Evolutionary conservation across 176 grass and related monocot species (phyloP).

Genomic region (Chloris gayana): DNA sequence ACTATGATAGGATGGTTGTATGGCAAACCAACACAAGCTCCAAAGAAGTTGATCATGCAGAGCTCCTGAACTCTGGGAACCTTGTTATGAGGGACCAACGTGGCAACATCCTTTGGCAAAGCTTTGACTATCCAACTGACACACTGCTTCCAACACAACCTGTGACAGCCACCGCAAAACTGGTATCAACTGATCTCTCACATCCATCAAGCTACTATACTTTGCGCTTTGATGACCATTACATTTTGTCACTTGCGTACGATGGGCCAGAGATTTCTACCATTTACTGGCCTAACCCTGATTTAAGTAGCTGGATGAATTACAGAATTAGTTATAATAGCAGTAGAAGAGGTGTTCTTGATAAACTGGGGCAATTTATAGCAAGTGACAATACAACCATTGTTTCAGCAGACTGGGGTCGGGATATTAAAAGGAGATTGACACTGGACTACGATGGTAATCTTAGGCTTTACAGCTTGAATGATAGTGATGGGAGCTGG

Average conservation of each 20-base stretch:
- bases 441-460: conserved; percentile 35
- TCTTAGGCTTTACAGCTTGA: conserved; percentile 45
- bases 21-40: conserved; percentile 30
- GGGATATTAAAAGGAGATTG: conserved; percentile 29
- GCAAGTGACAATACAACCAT: conserved; percentile 39
- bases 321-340: conserved; percentile 37
- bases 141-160: conserved; percentile 32
- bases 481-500: conserved; percentile 7
- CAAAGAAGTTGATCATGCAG: neutral
- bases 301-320: conserved; percentile 35
- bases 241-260: conserved; percentile 37
- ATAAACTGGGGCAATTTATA: conserved; percentile 26
- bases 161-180: conserved; percentile 23
- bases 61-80: conserved; percentile 39
- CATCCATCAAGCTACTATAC: conserved; percentile 43
- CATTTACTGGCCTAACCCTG: conserved; percentile 46
- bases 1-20: conserved; percentile 17
- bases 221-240: conserved; percentile 21
- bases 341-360: conserved; percentile 34
- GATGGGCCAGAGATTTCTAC: conserved; percentile 35
- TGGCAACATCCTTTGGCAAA: conserved; percentile 36
- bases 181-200: conserved; percentile 34
- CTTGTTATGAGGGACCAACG: conserved; percentile 3
- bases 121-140: conserved; percentile 45
- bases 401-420: conserved; percentile 33